Base-by-base conservation (phyloP, 768 basidiomycete species). In the Tremella fuciformis region DNA sequence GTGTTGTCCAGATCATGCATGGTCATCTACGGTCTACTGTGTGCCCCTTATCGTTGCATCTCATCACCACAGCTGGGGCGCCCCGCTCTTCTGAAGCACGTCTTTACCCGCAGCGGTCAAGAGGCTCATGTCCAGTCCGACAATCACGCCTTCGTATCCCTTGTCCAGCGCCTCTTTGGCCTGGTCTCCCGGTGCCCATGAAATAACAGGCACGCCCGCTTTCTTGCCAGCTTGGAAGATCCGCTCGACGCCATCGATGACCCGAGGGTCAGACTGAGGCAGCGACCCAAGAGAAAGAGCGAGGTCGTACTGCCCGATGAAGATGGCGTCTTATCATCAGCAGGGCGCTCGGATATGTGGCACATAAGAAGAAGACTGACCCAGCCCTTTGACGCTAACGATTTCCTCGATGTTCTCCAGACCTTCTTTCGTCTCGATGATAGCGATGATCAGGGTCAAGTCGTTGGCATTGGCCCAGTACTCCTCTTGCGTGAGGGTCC, bases 381-480 rank as follows among this genome's bases (percentile, higher is more conserved):
- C 58, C 8, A 59, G 21, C n/a, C 58, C 58, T 19, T 53, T 53
- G 25, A 59, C 58, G 16, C 44, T 24, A 21, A 52, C 50, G 29
- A 59, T 59, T 51, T 59, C 58, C 6, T 59, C 58, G 26, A 59
- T 59, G 44, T 59, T 59, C 42, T 59, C 51, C n/a, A 59, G 25
- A 53, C 58, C 58, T 13, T 52, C 41, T 39, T 59, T 59, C 16
- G 58, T 59, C 52, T 59, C 58, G 50, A 59, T 59, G 26, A 59
- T 59, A 11, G 58, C 51, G 6, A 59, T 46, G 41, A 59, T 47
- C 40, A 59, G 21, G 13, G 58, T 59, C 19, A 51, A 46, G 15
- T 59, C 58, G 25, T 59, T 59, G 25, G 58, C 58, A 15, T 29
- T 19, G 26, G n/a, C 37, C 38, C 19, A 41, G 25, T 59, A 59